These are phyloP conservation scores for Huntiella omanensis DNA, from an alignment of 2,329 filamentous ascomycete species.

Conservation along the genomic window DNA sequence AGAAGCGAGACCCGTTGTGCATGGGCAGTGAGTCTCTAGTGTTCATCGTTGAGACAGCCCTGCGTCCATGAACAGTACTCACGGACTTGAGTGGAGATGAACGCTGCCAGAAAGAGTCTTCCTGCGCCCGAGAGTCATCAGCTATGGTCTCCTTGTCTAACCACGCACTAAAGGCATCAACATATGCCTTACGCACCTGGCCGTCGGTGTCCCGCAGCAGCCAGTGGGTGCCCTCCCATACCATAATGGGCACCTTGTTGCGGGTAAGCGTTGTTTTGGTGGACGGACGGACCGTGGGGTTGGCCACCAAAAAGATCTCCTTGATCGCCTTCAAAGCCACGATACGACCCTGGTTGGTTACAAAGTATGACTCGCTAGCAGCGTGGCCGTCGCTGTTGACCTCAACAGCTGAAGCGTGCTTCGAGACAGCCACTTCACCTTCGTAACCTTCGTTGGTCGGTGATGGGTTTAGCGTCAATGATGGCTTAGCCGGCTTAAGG, in stretches of 20 bases:
- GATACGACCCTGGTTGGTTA: slow-evolving; percentile 34
- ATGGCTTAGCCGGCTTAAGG: slow-evolving; percentile 44
- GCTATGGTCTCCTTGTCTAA: slow-evolving; percentile 59
- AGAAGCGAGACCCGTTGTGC: slow-evolving; percentile 32
- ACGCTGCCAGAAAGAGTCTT: slow-evolving; percentile 31
- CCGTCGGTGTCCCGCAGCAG: slow-evolving; percentile 63
- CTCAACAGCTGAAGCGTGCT: neutral
- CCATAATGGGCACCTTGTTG: slow-evolving; percentile 56
- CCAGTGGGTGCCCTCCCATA: slow-evolving; percentile 97
- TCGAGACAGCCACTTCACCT: slow-evolving; percentile 9
- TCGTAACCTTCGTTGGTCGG: slow-evolving; percentile 17
- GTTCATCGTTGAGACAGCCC: slow-evolving; percentile 51
- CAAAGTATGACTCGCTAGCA: slow-evolving; percentile 31
- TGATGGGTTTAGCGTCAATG: slow-evolving; percentile 25
- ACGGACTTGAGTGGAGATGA: slow-evolving; percentile 19
- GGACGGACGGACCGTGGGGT: slow-evolving; percentile 40
- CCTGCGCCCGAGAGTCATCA: slow-evolving; percentile 42
- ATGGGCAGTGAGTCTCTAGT: slow-evolving; percentile 24
- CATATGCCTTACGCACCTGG: slow-evolving; percentile 66
- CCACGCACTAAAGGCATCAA: slow-evolving; percentile 70
- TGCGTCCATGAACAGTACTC: slow-evolving; percentile 26
- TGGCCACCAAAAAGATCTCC: slow-evolving; percentile 65
- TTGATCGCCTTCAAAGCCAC: slow-evolving; percentile 64
- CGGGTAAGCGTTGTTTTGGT: slow-evolving; percentile 47
- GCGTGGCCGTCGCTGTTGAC: slow-evolving; percentile 13